A percentile compares a stretch with the other conserved stretches of the same genome.
These are phyloP conservation scores for Domatiomyces globalis DNA, from an alignment of 2,329 filamentous ascomycete genomes.

Conservation along the genomic window DNA sequence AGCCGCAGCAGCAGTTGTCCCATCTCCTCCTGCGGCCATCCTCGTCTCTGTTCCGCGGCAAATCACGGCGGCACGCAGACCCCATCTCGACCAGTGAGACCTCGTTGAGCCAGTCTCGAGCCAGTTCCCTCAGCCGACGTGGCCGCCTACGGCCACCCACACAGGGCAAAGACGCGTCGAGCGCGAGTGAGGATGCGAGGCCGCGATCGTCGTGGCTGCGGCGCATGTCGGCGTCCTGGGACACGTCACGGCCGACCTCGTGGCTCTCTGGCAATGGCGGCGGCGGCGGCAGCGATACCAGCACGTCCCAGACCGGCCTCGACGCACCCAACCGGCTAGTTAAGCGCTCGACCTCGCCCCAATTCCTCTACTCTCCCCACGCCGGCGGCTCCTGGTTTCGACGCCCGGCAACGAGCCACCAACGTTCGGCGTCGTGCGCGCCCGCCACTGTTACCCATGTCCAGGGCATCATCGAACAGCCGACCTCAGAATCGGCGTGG, in stretches of 20 bases:
- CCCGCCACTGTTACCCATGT: background rate
- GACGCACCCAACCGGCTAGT: conserved; percentile 42
- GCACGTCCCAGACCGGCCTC: background rate
- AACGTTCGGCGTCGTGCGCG: conserved; percentile 40
- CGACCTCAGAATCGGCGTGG: conserved; percentile 19
- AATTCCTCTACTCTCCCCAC: conserved; percentile 29
- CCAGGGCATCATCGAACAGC: background rate
- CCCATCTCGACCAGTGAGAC: background rate
- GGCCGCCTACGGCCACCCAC: conserved; percentile 12
- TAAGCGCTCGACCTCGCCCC: conserved; percentile 45
- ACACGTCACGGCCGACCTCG: background rate
- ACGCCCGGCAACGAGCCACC: conserved; percentile 50
- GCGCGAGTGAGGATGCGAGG: conserved; percentile 10
- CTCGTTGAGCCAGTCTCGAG: conserved; percentile 10
- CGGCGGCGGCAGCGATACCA: background rate
- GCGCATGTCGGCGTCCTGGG: conserved; percentile 12
- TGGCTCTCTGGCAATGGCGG: background rate
- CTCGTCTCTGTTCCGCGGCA: background rate
- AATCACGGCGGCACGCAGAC: background rate
- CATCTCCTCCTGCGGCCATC: background rate
- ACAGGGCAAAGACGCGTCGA: conserved; percentile 11
- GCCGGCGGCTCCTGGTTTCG: conserved; percentile 38
- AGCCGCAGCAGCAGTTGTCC: conserved; percentile 1
- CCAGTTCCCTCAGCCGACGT: conserved; percentile 15
- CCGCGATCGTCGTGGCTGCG: conserved; percentile 14